Percentiles rank a stretch among this genome's conserved stretches.
Evolutionary conservation across 352 stramenopile genomes (phyloP).

Genomic region (Pilasporangium apinafurcum): DNA sequence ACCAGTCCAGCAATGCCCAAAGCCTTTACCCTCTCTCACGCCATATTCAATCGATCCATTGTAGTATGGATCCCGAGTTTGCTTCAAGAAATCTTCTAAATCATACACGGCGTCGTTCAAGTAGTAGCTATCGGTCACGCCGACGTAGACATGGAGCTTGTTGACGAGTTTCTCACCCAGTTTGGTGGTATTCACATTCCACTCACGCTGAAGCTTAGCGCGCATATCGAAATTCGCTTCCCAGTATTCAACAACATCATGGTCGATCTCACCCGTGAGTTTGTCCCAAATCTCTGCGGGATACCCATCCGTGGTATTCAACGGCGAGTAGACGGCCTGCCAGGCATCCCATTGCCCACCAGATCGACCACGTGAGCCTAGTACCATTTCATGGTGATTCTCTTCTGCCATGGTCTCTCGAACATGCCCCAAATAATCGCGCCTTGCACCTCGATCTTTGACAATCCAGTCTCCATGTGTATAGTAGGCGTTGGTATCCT

Average conservation of each 20-base stretch:
- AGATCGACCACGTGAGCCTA: slow-evolving; percentile 52
- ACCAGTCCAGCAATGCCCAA: slow-evolving; percentile 73
- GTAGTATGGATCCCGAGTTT: slow-evolving; percentile 55
- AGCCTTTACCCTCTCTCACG: slow-evolving; percentile 55
- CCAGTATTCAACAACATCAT: slow-evolving; percentile 53
- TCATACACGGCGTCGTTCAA: slow-evolving; percentile 68
- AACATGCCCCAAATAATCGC: slow-evolving; percentile 59
- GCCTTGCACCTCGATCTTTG: slow-evolving; percentile 54
- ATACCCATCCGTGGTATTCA: slow-evolving; percentile 56
- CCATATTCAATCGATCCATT: slow-evolving; percentile 72
- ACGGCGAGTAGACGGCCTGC: slow-evolving; percentile 63
- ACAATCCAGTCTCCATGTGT: slow-evolving; percentile 59
- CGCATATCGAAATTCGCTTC: slow-evolving; percentile 62
- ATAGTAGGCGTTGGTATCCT: slow-evolving; percentile 68
- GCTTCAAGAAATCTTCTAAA: slow-evolving; percentile 59
- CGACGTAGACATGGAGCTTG: slow-evolving; percentile 72
- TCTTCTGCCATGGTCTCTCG: slow-evolving; percentile 70
- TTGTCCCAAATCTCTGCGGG: slow-evolving; percentile 63
- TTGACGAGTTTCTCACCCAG: slow-evolving; percentile 64
- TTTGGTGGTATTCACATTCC: slow-evolving; percentile 25
- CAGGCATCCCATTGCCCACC: slow-evolving; percentile 75
- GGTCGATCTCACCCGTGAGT: slow-evolving; percentile 54
- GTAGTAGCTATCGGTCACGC: slow-evolving; percentile 73
- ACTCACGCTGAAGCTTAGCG: slow-evolving; percentile 63
- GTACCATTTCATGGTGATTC: slow-evolving; percentile 65